A percentile compares a stretch with the other conserved stretches of the same genome.
These are phyloP conservation scores for Hibiscus tridactylites DNA, from an alignment of 345 rosid genomes.

Conservation along the genomic window DNA sequence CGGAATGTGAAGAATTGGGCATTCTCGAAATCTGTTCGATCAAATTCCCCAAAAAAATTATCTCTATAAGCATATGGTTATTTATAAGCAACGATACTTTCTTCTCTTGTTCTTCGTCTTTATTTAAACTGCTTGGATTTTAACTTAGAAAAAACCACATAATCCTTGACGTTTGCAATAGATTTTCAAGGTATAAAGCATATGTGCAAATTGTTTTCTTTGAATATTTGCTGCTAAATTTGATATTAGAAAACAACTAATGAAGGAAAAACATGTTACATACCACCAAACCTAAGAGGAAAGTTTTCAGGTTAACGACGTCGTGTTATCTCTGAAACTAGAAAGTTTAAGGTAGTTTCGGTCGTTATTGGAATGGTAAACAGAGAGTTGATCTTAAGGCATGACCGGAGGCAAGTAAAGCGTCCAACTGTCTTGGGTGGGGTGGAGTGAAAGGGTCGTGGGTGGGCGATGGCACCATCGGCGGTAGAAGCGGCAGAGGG, in stretches of 20 bases:
- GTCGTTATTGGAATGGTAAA: slow-evolving; percentile 64
- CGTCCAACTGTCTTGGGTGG: slow-evolving; percentile 38
- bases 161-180: slow-evolving; percentile 50
- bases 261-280: too few relatives aligned
- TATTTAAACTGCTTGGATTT: slow-evolving; percentile 33
- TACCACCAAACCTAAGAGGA: slow-evolving; percentile 81
- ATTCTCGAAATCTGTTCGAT: slow-evolving; percentile 45
- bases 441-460: slow-evolving; percentile 63
- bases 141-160: slow-evolving; percentile 60
- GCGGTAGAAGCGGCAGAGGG: too few relatives aligned
- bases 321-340: slow-evolving; percentile 50
- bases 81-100: slow-evolving; percentile 38
- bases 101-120: slow-evolving; percentile 41
- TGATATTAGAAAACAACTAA: neutral
- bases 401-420: slow-evolving; percentile 54
- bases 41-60: slow-evolving; percentile 36
- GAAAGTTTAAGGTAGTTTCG: slow-evolving; percentile 78
- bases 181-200: slow-evolving; percentile 55
- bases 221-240: neutral
- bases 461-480: slow-evolving; percentile 2
- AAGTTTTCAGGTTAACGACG: slow-evolving; percentile 65
- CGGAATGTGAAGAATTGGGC: slow-evolving; percentile 28
- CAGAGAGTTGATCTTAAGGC: slow-evolving; percentile 78
- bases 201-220: slow-evolving; percentile 30
- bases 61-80: slow-evolving; percentile 41